A percentile compares a stretch with the other conserved stretches of the same genome.
These are phyloP conservation scores for Lasiosphaeriaceae sp. DNA, from an alignment of 495 filamentous ascomycete species.

Conservation along the genomic window DNA sequence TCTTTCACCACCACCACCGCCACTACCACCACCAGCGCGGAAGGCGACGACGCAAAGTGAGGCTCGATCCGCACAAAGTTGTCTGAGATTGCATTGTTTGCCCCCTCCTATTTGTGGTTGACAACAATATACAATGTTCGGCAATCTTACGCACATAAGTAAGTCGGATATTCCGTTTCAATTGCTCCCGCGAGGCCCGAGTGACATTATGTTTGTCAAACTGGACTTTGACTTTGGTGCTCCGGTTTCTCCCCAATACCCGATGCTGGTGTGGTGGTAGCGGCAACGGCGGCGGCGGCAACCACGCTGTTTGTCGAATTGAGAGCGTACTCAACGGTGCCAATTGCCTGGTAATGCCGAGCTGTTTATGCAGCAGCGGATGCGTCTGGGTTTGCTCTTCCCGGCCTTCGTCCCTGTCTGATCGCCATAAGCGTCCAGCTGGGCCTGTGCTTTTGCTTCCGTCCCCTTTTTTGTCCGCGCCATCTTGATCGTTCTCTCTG, in stretches of 20 bases:
- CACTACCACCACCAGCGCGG: too few species aligned
- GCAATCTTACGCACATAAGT: constrained; percentile 31
- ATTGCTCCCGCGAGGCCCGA: background rate
- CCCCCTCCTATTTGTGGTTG: background rate
- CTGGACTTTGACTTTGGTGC: too few species aligned
- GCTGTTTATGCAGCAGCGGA: constrained; percentile 7
- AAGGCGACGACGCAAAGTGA: background rate
- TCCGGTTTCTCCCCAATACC: too few species aligned
- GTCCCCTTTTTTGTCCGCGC: constrained; percentile 3
- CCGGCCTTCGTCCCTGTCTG: constrained; percentile 14
- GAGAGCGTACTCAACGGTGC: too few species aligned
- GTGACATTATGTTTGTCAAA: too few species aligned
- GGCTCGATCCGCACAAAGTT: background rate
- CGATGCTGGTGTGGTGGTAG: too few species aligned
- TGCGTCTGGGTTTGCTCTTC: background rate
- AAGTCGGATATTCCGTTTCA: constrained; percentile 16
- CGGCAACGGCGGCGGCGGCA: too few species aligned
- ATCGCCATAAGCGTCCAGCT: constrained; percentile 12
- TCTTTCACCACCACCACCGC: too few species aligned
- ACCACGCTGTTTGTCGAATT: too few species aligned
- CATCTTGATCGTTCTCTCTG: too few species aligned
- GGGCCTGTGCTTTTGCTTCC: background rate
- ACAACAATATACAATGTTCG: constrained; percentile 30
- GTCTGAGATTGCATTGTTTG: background rate
- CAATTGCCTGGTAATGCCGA: background rate